Conservation (phyloP, 225 moss, liverwort and hornwort species). For the Antitrichia curtipendula region DNA sequence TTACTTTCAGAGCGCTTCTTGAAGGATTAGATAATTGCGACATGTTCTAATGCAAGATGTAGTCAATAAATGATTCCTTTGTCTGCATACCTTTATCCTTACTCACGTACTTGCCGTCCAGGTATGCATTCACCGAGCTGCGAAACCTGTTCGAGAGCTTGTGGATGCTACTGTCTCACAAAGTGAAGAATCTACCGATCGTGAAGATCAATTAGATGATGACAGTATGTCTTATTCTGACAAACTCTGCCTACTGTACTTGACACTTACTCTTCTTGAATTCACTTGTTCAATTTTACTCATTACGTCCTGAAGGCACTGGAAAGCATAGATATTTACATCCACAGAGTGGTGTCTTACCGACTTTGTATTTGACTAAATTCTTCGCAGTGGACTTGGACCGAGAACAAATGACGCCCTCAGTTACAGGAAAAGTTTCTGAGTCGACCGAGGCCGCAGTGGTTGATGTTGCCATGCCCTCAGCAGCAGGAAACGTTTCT, state of each 20-base stretch:
- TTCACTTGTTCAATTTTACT: not conserved
- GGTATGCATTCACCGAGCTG: constrained; percentile 40
- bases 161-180: constrained; percentile 8
- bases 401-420: not conserved
- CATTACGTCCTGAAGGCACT: not conserved
- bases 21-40: not conserved
- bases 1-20: not conserved
- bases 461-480: not conserved
- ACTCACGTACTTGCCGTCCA: not conserved
- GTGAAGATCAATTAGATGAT: not conserved
- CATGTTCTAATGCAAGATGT: not conserved
- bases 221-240: not conserved
- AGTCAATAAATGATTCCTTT: not conserved
- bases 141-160: constrained; percentile 21
- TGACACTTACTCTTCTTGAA: not conserved
- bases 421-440: not conserved
- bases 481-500: not conserved
- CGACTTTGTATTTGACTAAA: not conserved
- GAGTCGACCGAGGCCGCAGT: not conserved
- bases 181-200: not conserved
- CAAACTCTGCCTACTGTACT: not conserved
- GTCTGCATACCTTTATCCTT: not conserved
- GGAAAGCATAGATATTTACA: not conserved
- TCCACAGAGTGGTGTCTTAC: not conserved
- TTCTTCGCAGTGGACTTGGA: constrained; percentile 7